phyloP scores from a whole-genome alignment of 2,329 filamentous ascomycete species.

The Rutstroemia sp. region DNA sequence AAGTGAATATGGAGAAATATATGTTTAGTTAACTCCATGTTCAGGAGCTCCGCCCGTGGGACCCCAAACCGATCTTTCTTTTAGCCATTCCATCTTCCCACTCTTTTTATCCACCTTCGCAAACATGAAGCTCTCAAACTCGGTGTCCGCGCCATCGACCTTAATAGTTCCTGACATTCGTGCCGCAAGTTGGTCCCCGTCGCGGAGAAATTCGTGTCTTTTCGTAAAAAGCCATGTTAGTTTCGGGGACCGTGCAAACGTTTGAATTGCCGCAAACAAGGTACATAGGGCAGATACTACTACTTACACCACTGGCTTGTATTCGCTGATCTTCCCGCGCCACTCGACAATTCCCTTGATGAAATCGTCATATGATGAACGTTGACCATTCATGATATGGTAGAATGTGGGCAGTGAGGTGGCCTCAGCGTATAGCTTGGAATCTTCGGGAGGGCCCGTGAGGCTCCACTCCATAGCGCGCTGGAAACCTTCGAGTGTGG shows the following conservation, averaged over 20 bases:
- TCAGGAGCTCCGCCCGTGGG: not conserved
- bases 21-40: not conserved
- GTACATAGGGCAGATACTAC: not conserved
- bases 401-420: not conserved
- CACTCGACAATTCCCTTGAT: not conserved
- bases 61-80: not conserved
- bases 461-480: not conserved
- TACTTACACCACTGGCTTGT: constrained; percentile 1
- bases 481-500: not conserved
- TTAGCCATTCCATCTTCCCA: not conserved
- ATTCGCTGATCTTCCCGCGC: not conserved
- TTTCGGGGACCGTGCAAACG: not conserved
- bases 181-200: not conserved
- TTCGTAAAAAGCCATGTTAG: not conserved
- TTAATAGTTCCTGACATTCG: not conserved
- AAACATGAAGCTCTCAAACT: constrained; percentile 3
- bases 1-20: too few relatives aligned
- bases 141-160: not conserved
- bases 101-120: not conserved
- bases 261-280: not conserved
- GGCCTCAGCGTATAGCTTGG: not conserved
- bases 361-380: not conserved
- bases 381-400: not conserved
- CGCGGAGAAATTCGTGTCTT: constrained; percentile 2
- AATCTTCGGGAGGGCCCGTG: not conserved